Base-by-base conservation (phyloP, 345 rosid genomes). In the Corchorus olitorius region DNA sequence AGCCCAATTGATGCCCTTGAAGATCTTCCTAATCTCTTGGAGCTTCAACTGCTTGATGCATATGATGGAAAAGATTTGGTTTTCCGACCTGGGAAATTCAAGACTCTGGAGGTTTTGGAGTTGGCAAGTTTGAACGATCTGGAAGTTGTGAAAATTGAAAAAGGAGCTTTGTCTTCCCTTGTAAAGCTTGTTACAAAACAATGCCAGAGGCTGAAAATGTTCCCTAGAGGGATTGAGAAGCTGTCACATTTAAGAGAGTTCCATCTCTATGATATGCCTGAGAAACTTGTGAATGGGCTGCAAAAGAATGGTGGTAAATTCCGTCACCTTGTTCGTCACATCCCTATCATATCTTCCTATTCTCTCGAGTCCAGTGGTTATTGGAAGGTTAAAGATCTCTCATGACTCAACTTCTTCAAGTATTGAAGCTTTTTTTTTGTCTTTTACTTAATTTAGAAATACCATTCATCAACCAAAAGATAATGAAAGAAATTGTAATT, bases 221-320 rank as follows among this genome's bases (percentile, higher is more conserved):
- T 83, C 10, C 86, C 84, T 3, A 46, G 17, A 7, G 84, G 86
- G 15, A 81, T 78, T 34, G 75, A 81, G 48, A 37, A 78, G 17
- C 76, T 78, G 48, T 27, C 17, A 6, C 67, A 59, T 16, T 72
- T 81, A 46, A 60, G 62, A 53, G 20, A 53, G 43, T 75, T 83
- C 4, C 81, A 77, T 13, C 78, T 79, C 35, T 76, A 65, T 20
- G 81, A 73, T 50, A 80, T 83, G 81, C 83, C 83, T 7, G 74
- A 65, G 27, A 72, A 76, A 19, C 58, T 83, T 9, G 37, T 67
- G 6, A 27, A 61, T 12, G 43, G 65, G 43, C 65, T 61, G 43
- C 65, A 61, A 33, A 46, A 14, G 10, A 56, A 56, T 20, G 34
- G 6, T 39, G 43, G 61, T 3, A 13, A 56, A 9, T 56, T 19